A percentile compares a stretch with the other conserved stretches of the same genome.
These are phyloP conservation scores for Anisodus acutangulus DNA, from an alignment of 257 asterid genomes.

Conservation along the genomic window DNA sequence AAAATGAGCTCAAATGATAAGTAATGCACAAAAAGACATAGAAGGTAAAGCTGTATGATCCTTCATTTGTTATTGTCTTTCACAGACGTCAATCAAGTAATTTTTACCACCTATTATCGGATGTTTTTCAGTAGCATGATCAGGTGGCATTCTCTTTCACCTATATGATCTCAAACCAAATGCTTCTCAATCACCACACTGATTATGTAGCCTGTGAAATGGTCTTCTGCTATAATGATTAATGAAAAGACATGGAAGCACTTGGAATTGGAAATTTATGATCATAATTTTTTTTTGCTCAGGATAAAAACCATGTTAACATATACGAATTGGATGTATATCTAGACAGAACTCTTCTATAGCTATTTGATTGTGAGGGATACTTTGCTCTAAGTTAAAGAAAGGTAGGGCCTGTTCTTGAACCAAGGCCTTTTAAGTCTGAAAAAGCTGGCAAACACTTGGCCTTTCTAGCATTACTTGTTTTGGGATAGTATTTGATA, in stretches of 20 bases:
- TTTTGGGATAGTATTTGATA: no score
- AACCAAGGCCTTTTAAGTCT: no score
- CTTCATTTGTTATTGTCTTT: no score
- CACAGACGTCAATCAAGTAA: not conserved
- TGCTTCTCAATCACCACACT: no score
- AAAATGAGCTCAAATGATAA: not conserved
- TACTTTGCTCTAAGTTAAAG: not conserved
- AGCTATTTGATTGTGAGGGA: not conserved
- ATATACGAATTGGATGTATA: not conserved
- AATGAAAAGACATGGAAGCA: not conserved
- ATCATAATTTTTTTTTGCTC: slow-evolving; percentile 31
- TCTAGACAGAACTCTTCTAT: not conserved
- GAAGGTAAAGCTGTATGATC: not conserved
- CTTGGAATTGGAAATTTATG: not conserved
- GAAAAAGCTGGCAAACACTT: no score
- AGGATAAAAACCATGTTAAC: slow-evolving; percentile 32
- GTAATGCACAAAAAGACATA: not conserved
- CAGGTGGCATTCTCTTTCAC: no score
- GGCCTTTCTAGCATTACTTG: no score
- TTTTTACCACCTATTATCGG: not conserved
- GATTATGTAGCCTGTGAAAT: no score
- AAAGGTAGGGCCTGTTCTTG: no score
- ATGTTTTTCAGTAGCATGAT: no score
- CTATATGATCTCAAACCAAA: no score
- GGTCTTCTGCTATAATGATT: no score